Percentiles rank a stretch among this genome's conserved stretches.
Evolutionary conservation across 371 early-diverging fungal species (phyloP).

Genomic region (Funneliformis caledonium): DNA sequence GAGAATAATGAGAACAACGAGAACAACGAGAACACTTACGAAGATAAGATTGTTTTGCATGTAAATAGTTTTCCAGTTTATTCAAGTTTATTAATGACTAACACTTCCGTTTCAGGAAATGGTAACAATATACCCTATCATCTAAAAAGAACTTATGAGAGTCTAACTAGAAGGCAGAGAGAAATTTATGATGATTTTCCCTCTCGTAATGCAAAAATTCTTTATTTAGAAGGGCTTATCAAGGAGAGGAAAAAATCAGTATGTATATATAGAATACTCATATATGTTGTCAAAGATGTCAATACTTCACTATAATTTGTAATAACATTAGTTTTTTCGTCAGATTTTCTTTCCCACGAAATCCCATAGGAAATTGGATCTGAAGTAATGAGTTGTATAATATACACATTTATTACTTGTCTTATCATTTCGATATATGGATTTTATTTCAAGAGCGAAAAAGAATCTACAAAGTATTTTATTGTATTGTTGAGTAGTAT

Average conservation of each 20-base stretch:
- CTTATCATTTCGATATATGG: constrained; percentile 9
- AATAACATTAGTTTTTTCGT: constrained; percentile 7
- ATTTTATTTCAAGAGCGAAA: constrained; percentile 2
- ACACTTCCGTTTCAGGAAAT: background rate
- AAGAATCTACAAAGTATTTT: constrained; percentile 7
- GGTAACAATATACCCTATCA: constrained; percentile 12
- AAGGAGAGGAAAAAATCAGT: constrained; percentile 25
- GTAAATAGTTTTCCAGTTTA: no score
- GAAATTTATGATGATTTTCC: background rate
- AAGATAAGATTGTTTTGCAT: no score
- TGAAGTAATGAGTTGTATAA: background rate
- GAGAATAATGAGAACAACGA: no score
- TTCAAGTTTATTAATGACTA: no score
- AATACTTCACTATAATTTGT: constrained; percentile 20
- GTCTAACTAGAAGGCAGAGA: constrained; percentile 22
- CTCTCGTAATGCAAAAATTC: background rate
- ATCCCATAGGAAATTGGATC: constrained; percentile 13
- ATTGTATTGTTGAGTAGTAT: constrained; percentile 11
- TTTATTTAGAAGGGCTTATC: constrained; percentile 2
- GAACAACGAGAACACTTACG: no score
- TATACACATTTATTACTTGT: background rate
- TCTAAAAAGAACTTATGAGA: constrained; percentile 3
- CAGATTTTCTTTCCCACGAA: constrained; percentile 20
- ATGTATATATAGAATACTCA: background rate
- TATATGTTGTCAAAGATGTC: constrained; percentile 11